Percentiles rank a stretch among this genome's conserved stretches.
Conservation (phyloP, 2,329 filamentous ascomycete species). For the Amphichorda felina region DNA sequence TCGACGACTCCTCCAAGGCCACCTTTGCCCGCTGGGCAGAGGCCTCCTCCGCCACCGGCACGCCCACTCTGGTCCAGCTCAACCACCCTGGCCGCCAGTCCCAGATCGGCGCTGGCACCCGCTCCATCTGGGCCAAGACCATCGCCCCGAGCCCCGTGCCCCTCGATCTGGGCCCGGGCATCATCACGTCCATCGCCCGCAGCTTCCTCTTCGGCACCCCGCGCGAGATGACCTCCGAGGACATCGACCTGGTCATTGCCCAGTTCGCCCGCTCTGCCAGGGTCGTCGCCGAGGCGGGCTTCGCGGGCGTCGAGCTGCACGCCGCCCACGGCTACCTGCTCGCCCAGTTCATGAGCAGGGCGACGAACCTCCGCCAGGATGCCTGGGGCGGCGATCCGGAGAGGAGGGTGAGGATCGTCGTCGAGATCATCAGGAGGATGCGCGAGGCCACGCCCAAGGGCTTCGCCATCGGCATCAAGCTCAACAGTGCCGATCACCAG, state of each 20-base stretch:
- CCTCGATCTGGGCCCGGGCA: conserved; percentile 24
- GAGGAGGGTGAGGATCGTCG: conserved; percentile 35
- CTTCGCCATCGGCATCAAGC: conserved; percentile 41
- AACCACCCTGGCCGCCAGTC: conserved; percentile 36
- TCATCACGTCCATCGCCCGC: conserved; percentile 18
- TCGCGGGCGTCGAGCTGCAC: conserved; percentile 32
- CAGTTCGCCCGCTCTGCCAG: conserved; percentile 41
- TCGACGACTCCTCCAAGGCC: conserved; percentile 11
- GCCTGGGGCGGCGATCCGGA: conserved; percentile 39
- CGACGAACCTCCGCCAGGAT: conserved; percentile 39
- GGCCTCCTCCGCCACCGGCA: conserved; percentile 16
- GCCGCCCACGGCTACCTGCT: conserved; percentile 46
- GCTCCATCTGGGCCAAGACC: conserved; percentile 21
- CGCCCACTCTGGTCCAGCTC: conserved; percentile 29
- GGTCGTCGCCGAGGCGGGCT: conserved; percentile 30
- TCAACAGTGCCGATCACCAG: conserved; percentile 47
- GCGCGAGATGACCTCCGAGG: conserved; percentile 38
- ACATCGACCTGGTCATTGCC: conserved; percentile 39
- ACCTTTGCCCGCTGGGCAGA: conserved; percentile 14
- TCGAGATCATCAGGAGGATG: conserved; percentile 35
- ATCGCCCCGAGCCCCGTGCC: conserved; percentile 31
- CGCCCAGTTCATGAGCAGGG: conserved; percentile 39
- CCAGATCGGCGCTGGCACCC: conserved; percentile 21
- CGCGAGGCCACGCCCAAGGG: conserved; percentile 19
- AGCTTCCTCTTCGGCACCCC: conserved; percentile 38